Evolutionary conservation across 495 filamentous ascomycete genomes (phyloP).

Genomic region (Geoglossum glabrum): DNA sequence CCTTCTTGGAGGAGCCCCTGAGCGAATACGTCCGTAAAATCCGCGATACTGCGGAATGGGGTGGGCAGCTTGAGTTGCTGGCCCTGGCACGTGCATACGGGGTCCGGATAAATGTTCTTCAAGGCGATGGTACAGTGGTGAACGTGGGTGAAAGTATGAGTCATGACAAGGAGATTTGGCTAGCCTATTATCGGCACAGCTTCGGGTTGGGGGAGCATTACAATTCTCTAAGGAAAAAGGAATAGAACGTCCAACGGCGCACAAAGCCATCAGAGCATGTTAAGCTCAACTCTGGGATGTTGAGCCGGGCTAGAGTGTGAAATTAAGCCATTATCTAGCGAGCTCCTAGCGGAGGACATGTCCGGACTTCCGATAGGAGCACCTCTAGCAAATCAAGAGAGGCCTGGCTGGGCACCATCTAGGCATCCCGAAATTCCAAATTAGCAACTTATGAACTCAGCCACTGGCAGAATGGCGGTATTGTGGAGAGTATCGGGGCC

Average conservation of each 20-base stretch:
- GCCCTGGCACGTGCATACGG: slow-evolving; percentile 70
- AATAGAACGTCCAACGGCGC: neutral
- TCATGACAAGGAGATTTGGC: slow-evolving; percentile 46
- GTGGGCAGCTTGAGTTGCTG: slow-evolving; percentile 72
- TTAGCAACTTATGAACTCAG: too few species aligned
- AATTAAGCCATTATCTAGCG: neutral
- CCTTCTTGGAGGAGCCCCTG: slow-evolving; percentile 70
- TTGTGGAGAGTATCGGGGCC: too few species aligned
- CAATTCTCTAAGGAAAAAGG: slow-evolving; percentile 46
- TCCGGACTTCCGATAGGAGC: neutral
- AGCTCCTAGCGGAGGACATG: neutral
- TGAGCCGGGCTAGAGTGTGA: neutral
- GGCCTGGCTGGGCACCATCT: too few species aligned
- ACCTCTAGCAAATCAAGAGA: neutral
- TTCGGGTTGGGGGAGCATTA: slow-evolving; percentile 94
- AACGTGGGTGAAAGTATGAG: slow-evolving; percentile 33
- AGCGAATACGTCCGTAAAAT: slow-evolving; percentile 56
- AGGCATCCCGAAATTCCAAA: too few species aligned
- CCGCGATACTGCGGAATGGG: slow-evolving; percentile 85
- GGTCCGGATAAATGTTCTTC: slow-evolving; percentile 68
- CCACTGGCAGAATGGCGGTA: too few species aligned
- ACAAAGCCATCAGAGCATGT: neutral
- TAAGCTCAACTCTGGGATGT: too few species aligned
- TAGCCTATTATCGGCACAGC: slow-evolving; percentile 85
- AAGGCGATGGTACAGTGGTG: slow-evolving; percentile 58